These are phyloP conservation scores for Rhodamnia rubescens DNA, from an alignment of 345 rosid genomes.

Conservation along the genomic window DNA sequence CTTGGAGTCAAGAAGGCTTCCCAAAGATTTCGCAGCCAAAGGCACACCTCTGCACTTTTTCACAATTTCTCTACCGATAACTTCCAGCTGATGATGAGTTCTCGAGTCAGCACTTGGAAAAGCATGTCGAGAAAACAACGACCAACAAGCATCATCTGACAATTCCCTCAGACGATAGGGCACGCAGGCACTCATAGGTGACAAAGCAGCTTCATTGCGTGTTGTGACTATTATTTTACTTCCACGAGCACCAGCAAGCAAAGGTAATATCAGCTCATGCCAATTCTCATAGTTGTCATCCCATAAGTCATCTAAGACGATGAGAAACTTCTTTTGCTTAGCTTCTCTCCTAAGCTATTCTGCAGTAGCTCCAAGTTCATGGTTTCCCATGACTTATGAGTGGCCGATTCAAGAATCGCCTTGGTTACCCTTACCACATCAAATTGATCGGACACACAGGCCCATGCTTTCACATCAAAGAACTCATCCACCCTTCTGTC, in stretches of 20 bases:
- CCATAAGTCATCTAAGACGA: constrained; percentile 41
- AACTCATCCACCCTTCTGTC: neutral
- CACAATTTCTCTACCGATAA: neutral
- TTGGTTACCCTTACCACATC: neutral
- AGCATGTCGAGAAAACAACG: constrained; percentile 3
- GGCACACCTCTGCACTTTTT: constrained; percentile 7
- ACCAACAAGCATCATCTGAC: constrained; percentile 2
- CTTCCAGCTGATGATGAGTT: neutral
- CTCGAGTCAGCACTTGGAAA: neutral
- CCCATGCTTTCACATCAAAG: constrained; percentile 10
- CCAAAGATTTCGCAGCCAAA: constrained; percentile 11
- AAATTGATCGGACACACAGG: constrained; percentile 15
- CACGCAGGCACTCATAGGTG: neutral
- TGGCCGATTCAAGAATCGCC: constrained; percentile 2
- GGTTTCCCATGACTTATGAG: neutral
- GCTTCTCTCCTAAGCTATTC: neutral
- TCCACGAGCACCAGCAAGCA: neutral
- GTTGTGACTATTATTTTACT: constrained; percentile 9
- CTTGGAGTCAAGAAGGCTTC: constrained; percentile 2
- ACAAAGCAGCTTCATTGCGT: neutral
- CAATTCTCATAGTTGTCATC: constrained; percentile 3
- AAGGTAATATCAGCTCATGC: neutral
- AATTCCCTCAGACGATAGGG: constrained; percentile 1
- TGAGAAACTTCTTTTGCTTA: constrained; percentile 24
- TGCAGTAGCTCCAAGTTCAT: neutral